Base-by-base conservation (phyloP, 305 asterid genomes). In the Fraxinus latifolia region DNA sequence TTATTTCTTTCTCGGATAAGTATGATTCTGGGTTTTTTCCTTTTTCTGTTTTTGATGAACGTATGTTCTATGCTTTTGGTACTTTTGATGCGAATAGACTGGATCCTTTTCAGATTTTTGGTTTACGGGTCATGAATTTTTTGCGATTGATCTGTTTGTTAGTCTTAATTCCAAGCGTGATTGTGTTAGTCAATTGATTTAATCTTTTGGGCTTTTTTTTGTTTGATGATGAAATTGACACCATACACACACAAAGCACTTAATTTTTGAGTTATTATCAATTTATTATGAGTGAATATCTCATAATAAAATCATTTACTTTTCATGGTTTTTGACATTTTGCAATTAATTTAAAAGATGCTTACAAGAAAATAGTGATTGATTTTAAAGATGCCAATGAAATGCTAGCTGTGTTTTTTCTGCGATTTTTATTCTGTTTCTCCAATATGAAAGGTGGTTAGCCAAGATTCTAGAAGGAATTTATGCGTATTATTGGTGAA, bases 111-210 rank as follows among this genome's bases (percentile, higher is more conserved):
- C 42, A 23, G 70, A 23, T 32, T 77, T 80, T 79, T 77, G 60
- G 44, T 78, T 82, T 73, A 78, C 78, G 84, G 87, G 84, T 84
- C 58, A 39, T 79, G 47, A 14, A 72, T 65, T 12, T 80, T 90
- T 53, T 36, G 36, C 67, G 89, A 60, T 84, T 75, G 90, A 90
- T 90, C 93, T 90, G 89, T 81, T 82, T 74, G 77, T 8, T 78
- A 34, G 77, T 71, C 33, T 83, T 86, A 83, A 83, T 82, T 82
- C 60, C 78, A 62, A 37, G 81, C 77, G 50, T 82, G 85, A 71
- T 5, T 32, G 67, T 76, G 77, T 55, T 81, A 60, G 55, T 70
- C 68, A 83, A 77, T 15, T 12, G 47, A 70, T 14, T 76, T 60
- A 4, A 33, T 62, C 78, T 62, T 78, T 36, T 25, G 53, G 39